Conservation (phyloP, 148 eudicot species). For the Vaccinium corymbosum region DNA sequence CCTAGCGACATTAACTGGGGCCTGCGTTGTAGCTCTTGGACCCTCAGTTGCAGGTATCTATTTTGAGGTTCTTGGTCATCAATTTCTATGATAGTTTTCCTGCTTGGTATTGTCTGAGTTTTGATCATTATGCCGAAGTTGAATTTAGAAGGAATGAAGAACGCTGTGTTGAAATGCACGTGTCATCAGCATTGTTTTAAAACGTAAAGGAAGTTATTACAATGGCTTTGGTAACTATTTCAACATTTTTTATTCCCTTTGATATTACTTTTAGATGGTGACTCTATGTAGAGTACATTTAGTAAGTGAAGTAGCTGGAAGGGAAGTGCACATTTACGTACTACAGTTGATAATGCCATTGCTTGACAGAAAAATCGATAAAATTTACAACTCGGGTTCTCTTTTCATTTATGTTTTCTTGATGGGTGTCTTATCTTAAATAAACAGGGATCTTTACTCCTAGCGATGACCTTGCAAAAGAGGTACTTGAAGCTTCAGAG, state of each 20-base stretch:
- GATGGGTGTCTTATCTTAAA: background rate
- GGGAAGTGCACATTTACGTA: background rate
- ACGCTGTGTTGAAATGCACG: background rate
- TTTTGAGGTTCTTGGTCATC: slow-evolving; percentile 7
- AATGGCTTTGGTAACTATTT: background rate
- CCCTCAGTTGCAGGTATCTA: slow-evolving; percentile 83
- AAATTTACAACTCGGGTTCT: background rate
- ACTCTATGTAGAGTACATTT: background rate
- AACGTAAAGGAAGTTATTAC: background rate
- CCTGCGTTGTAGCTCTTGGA: slow-evolving; percentile 86
- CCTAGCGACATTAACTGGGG: slow-evolving; percentile 92
- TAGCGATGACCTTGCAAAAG: slow-evolving; percentile 74
- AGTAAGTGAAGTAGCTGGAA: background rate
- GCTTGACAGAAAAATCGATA: background rate
- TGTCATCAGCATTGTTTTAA: background rate
- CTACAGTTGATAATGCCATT: background rate
- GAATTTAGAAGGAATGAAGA: background rate
- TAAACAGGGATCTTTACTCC: slow-evolving; percentile 79
- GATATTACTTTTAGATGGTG: background rate
- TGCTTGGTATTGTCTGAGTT: background rate
- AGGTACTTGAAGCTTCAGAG: slow-evolving; percentile 76
- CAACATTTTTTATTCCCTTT: background rate
- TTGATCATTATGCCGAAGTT: background rate
- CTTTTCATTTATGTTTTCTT: background rate
- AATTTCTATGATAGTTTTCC: background rate